Base-by-base conservation (phyloP, 345 rosid genomes). In the Bretschneidera sinensis region DNA sequence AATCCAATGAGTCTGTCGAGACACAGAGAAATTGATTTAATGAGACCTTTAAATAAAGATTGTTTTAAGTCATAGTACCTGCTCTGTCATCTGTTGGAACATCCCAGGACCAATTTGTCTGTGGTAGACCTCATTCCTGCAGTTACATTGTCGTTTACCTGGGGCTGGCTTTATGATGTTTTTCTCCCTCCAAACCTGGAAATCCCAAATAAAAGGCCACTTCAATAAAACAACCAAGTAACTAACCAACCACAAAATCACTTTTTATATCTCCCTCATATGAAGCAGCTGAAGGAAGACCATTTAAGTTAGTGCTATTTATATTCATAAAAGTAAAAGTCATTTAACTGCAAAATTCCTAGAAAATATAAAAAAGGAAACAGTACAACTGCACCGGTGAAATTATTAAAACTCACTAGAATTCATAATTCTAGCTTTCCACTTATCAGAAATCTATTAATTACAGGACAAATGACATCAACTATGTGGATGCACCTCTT, bases 61-160 rank as follows among this genome's bases (percentile, higher is more conserved):
- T n/a, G n/a, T 14, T 28, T 28, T 28, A 5, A 5, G 45, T 39
- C 15, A 39, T 11, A 39, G 35, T 70, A 89, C 99, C 97, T 86
- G 87, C 63, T 95, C 96, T 23, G 97, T 91, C 97, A 91, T 95
- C 76, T 95, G 99, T 68, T 95, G 99, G 78, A 88, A 95, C 97
- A 95, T 95, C 61, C 99, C 97, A 6, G 99, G 99, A 75, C 97
- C 99, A 72, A 95, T 86, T 81, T 95, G 99, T 76, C 78, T 87
- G 78, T 91, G 99, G 60, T 91, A 91, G 61, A 95, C 94, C 78
- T 95, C 96, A 74, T 95, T 91, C 78, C 96, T 88, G 74, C 99
- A 95, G 72, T 95, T 91, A 65, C 99, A 95, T 22, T 78, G 83
- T 71, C 99, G 74, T 80, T 91, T 95, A 17, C 99, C 99, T 5